These are phyloP conservation scores for Solanum bukasovii DNA, from an alignment of 257 asterid genomes.

Conservation along the genomic window DNA sequence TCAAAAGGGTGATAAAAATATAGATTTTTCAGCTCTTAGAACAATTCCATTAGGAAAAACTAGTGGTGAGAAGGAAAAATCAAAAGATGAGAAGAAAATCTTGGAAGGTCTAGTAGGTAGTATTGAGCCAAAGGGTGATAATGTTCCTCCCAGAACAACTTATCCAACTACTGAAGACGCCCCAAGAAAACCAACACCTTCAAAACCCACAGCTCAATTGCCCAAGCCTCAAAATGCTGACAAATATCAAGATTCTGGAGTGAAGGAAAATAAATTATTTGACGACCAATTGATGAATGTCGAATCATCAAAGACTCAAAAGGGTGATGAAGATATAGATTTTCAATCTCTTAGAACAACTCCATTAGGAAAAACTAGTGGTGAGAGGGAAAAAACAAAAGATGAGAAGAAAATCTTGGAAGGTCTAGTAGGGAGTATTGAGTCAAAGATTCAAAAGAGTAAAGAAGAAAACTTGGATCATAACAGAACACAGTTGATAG, in stretches of 20 bases:
- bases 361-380: neutral
- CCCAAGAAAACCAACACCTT: neutral
- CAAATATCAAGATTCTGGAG: neutral
- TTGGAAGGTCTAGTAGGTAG: neutral
- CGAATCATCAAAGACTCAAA: neutral
- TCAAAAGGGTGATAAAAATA: neutral
- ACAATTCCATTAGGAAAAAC: conserved; percentile 5
- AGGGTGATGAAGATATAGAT: neutral
- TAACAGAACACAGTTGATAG: neutral
- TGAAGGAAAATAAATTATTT: neutral
- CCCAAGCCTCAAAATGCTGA: neutral
- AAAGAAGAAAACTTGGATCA: neutral
- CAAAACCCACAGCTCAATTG: neutral
- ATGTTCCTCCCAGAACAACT: conserved; percentile 10
- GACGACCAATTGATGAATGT: neutral
- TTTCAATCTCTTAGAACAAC: neutral
- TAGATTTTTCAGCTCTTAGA: neutral
- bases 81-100: conserved; percentile 7
- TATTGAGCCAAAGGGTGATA: neutral
- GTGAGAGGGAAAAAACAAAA: neutral
- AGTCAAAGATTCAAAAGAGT: neutral
- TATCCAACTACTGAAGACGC: neutral
- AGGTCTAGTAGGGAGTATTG: neutral
- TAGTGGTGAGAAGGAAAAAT: neutral
- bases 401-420: neutral